Percentiles rank a stretch among this genome's conserved stretches.
Evolutionary conservation across 1,284 basidiomycete species (phyloP).

Genomic region (Schizopora paradoxa): DNA sequence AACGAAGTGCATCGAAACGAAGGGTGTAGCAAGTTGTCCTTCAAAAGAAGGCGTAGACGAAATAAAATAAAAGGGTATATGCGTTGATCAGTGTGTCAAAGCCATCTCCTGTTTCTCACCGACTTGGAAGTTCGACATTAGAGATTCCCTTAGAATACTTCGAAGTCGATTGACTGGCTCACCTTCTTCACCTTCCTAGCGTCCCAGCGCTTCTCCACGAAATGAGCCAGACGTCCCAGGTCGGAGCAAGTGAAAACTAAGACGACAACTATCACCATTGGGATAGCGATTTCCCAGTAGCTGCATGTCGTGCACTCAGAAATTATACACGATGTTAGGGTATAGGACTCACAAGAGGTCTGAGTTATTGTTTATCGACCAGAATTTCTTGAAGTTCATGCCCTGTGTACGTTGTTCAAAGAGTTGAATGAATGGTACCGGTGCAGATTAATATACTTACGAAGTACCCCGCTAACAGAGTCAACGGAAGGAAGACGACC

Average conservation of each 20-base stretch:
- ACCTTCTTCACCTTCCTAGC: slow-evolving; percentile 29
- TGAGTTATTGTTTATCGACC: slow-evolving; percentile 40
- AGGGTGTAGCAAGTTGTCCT: no score
- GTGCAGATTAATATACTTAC: slow-evolving; percentile 32
- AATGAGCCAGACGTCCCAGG: slow-evolving; percentile 40
- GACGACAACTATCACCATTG: slow-evolving; percentile 52
- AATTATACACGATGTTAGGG: slow-evolving; percentile 2
- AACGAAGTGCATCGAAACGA: no score
- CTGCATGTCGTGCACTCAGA: slow-evolving; percentile 27
- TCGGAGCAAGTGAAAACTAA: slow-evolving; percentile 52
- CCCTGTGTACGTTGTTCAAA: slow-evolving; percentile 36
- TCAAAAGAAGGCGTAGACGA: no score
- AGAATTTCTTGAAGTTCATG: slow-evolving; percentile 62
- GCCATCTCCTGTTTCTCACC: no score
- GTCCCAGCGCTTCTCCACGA: slow-evolving; percentile 36
- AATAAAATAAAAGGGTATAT: no score
- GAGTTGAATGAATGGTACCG: slow-evolving; percentile 1
- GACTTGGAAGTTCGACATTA: no score
- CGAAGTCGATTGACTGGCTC: no score
- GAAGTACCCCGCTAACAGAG: slow-evolving; percentile 68
- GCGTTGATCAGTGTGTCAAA: no score
- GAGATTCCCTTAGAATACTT: no score
- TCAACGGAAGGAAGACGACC: slow-evolving; percentile 66
- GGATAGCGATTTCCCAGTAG: slow-evolving; percentile 66
- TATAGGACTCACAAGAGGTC: slow-evolving; percentile 43